phyloP scores from a whole-genome alignment of 495 filamentous ascomycete genomes.

The Rhizodiscina lignyota region DNA sequence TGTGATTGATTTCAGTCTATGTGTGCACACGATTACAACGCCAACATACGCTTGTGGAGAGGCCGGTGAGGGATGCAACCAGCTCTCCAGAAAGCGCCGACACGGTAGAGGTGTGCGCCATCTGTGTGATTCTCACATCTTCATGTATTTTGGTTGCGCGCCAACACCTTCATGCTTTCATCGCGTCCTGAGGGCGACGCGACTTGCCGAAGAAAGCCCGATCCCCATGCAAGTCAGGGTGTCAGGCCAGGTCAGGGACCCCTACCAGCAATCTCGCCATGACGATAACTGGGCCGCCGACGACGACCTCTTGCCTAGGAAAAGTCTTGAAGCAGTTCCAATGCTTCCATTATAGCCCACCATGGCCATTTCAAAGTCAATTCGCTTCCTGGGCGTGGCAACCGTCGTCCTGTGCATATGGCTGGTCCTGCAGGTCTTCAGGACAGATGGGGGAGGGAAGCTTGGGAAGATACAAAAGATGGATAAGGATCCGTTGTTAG shows the following conservation, averaged over 20 bases:
- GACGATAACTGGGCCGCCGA: too few species aligned
- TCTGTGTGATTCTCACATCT: constrained; percentile 15
- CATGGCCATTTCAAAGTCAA: constrained; percentile 72
- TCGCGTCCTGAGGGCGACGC: too few species aligned
- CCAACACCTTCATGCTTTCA: too few species aligned
- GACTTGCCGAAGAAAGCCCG: too few species aligned
- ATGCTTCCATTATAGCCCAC: too few species aligned
- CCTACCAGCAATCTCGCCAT: too few species aligned
- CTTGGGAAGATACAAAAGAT: constrained; percentile 22
- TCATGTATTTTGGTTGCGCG: too few species aligned
- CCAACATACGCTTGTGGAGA: constrained; percentile 6
- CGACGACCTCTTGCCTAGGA: too few species aligned
- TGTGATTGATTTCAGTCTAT: constrained; percentile 5
- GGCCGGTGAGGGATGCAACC: constrained; percentile 22
- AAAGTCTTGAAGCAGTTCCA: too few species aligned
- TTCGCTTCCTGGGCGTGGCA: constrained; percentile 58
- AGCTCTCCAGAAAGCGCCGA: constrained; percentile 37
- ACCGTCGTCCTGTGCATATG: constrained; percentile 56
- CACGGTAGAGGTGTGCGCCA: constrained; percentile 30
- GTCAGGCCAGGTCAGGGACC: too few species aligned
- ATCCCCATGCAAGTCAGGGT: too few species aligned
- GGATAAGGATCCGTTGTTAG: constrained; percentile 57
- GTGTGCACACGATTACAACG: constrained; percentile 6
- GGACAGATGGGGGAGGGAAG: constrained; percentile 20
- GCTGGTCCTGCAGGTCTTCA: constrained; percentile 55